phyloP scores from a whole-genome alignment of 2,329 filamentous ascomycete genomes.

The Basipetospora chlamydospora region DNA sequence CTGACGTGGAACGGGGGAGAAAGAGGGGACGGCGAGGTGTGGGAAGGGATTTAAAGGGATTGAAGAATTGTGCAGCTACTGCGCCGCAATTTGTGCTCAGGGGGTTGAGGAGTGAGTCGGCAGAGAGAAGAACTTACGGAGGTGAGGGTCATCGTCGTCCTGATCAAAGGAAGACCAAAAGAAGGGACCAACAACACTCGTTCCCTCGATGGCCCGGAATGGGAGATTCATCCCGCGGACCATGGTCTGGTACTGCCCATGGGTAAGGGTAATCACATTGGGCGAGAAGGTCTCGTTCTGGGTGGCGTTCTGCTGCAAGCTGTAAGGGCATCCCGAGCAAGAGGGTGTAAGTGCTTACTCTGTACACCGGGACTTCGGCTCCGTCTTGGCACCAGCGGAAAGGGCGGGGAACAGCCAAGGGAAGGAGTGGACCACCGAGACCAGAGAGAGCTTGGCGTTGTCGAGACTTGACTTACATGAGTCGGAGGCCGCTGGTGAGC shows the following conservation, averaged over 20 bases:
- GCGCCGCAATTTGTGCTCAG: too few relatives aligned
- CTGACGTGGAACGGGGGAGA: neutral
- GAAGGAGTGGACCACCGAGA: too few relatives aligned
- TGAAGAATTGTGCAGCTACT: too few relatives aligned
- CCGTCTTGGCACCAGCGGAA: neutral
- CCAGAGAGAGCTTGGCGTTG: too few relatives aligned
- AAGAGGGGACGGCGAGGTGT: neutral
- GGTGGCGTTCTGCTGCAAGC: conserved; percentile 40
- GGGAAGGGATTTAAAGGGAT: neutral
- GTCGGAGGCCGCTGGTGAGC: conserved; percentile 34
- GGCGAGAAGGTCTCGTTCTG: conserved; percentile 44
- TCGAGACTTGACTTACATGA: conserved; percentile 42
- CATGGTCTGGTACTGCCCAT: conserved; percentile 39
- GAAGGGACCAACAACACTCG: conserved; percentile 45
- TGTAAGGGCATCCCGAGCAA: conserved; percentile 17
- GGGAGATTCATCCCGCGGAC: conserved; percentile 38
- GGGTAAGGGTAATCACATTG: conserved; percentile 36
- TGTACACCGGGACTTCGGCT: too few relatives aligned
- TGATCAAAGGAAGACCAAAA: conserved; percentile 46
- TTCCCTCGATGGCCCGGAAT: conserved; percentile 42
- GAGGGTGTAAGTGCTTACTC: too few relatives aligned
- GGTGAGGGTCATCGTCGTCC: conserved; percentile 39
- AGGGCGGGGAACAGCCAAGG: neutral
- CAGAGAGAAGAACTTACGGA: conserved; percentile 39
- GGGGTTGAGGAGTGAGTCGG: too few relatives aligned